These are phyloP conservation scores for Serendipita vermifera DNA, from an alignment of 768 basidiomycete species.

Conservation along the genomic window DNA sequence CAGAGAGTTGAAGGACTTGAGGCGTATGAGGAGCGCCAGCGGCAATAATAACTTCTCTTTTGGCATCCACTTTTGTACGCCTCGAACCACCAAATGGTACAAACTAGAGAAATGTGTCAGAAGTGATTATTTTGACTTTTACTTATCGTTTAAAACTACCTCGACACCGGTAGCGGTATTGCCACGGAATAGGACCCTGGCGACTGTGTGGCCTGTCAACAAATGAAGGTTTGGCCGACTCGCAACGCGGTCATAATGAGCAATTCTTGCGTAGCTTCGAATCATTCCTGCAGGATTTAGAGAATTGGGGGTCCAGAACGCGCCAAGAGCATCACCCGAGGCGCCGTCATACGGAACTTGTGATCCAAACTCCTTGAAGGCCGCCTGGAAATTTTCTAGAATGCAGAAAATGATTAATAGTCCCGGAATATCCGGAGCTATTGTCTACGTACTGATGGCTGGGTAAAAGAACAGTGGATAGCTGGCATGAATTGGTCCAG, in stretches of 20 bases:
- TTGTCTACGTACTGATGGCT: conserved; percentile 8
- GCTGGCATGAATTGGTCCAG: conserved; percentile 4
- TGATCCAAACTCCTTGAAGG: background rate
- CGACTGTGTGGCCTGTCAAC: background rate
- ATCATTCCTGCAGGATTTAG: background rate
- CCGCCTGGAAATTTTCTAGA: background rate
- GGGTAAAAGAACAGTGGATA: conserved; percentile 6
- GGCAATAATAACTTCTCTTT: conserved; percentile 39
- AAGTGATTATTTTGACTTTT: no score
- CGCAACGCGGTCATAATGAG: background rate
- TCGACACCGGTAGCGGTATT: background rate
- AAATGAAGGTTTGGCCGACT: conserved; percentile 1
- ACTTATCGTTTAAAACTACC: background rate
- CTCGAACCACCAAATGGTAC: no score
- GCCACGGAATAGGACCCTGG: background rate
- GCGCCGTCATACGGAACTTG: background rate
- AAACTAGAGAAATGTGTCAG: no score
- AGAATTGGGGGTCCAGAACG: conserved; percentile 8
- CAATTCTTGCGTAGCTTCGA: conserved; percentile 5
- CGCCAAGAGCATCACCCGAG: conserved; percentile 3
- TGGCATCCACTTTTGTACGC: no score
- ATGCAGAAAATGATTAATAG: background rate
- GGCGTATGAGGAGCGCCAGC: conserved; percentile 23
- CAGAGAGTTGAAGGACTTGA: conserved; percentile 8
- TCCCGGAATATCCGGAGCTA: background rate